phyloP scores from a whole-genome alignment of 495 filamentous ascomycete genomes.

The Trypethelium eluteriae region DNA sequence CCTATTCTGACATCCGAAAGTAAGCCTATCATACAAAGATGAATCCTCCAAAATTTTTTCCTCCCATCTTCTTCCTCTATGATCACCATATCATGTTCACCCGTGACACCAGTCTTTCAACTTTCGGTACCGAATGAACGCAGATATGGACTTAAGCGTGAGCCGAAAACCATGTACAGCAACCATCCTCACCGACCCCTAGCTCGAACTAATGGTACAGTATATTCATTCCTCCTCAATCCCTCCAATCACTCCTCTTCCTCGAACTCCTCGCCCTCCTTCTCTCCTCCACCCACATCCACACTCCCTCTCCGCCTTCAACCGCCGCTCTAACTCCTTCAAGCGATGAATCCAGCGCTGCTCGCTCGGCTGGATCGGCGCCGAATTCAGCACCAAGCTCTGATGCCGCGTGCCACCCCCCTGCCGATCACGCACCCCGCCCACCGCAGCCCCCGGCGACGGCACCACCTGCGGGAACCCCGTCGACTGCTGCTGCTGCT shows the following conservation, averaged over 20 bases:
- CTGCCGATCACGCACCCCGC: neutral
- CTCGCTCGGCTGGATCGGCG: conserved; percentile 43
- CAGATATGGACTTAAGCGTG: neutral
- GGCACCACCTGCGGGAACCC: conserved; percentile 4
- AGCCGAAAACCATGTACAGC: neutral
- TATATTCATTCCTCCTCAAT: neutral
- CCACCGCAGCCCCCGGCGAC: neutral
- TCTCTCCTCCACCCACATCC: neutral
- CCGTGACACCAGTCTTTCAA: no score
- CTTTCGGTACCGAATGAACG: no score
- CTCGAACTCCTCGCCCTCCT: neutral
- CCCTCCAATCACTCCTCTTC: neutral
- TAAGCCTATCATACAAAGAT: neutral
- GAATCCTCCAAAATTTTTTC: neutral
- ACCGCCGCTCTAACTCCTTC: conserved; percentile 74
- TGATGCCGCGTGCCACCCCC: neutral
- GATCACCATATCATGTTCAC: neutral
- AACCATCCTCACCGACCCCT: no score
- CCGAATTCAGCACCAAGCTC: conserved; percentile 16
- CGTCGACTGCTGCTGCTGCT: conserved; percentile 22
- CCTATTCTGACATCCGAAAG: neutral
- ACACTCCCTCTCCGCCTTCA: conserved; percentile 65
- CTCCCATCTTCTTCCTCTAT: neutral
- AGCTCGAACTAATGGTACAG: neutral
- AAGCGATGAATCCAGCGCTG: conserved; percentile 76